Conservation (phyloP, 805 yeast genomes). For the Barnettozyma salicaria region DNA sequence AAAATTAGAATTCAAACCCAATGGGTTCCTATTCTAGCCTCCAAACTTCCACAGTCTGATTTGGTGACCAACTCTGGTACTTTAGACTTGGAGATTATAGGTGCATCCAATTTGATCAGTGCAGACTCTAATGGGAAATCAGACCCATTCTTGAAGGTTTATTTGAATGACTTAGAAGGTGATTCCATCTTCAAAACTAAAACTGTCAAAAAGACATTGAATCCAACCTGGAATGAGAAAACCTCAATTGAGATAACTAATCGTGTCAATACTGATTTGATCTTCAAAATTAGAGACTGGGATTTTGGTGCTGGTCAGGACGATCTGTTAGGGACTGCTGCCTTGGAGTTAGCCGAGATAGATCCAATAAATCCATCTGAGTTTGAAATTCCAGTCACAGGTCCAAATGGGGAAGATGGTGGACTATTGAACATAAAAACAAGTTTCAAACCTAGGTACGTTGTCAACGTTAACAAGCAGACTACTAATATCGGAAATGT, state of each 20-base stretch:
- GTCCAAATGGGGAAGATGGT: constrained; percentile 36
- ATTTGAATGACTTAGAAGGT: constrained; percentile 50
- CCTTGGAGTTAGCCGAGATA: constrained; percentile 50
- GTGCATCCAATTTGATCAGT: constrained; percentile 65
- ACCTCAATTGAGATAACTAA: constrained; percentile 51
- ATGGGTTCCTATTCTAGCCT: constrained; percentile 69
- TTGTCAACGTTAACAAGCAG: constrained; percentile 38
- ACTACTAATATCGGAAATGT: constrained; percentile 39
- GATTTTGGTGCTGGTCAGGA: constrained; percentile 86
- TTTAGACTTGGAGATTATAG: constrained; percentile 51
- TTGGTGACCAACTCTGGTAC: constrained; percentile 70
- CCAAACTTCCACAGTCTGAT: constrained; percentile 66
- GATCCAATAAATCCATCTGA: constrained; percentile 51
- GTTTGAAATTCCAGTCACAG: constrained; percentile 43
- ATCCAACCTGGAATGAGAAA: constrained; percentile 85
- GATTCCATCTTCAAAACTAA: constrained; percentile 65
- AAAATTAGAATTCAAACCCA: constrained; percentile 55
- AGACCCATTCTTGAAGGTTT: constrained; percentile 80
- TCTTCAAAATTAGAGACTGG: constrained; percentile 74
- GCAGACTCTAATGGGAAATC: constrained; percentile 93
- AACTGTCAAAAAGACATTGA: constrained; percentile 76
- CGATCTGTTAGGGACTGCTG: constrained; percentile 69
- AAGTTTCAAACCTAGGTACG: constrained; percentile 65
- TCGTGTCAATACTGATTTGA: constrained; percentile 53
- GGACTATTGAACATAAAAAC: constrained; percentile 61